Conservation (phyloP, 202 grass and related monocot genomes). For the Musa balbisiana region DNA sequence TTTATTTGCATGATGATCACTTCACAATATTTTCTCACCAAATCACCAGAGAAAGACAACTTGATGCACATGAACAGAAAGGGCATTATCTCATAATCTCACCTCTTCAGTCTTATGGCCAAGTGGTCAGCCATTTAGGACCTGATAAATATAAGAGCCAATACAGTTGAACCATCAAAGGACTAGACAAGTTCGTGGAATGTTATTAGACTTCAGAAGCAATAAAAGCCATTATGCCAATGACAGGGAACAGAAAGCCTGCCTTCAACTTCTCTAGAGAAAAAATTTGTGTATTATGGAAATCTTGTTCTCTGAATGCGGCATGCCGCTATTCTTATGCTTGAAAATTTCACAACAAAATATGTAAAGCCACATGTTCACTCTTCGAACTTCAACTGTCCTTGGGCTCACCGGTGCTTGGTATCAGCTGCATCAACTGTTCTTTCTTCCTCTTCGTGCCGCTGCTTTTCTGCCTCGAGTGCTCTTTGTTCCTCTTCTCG, state of each 20-base stretch:
- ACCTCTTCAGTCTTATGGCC: background rate
- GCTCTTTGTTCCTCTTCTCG: conserved; percentile 51
- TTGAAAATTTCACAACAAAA: background rate
- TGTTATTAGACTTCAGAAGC: background rate
- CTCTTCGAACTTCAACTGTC: background rate
- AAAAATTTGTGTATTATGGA: background rate
- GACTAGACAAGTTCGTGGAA: background rate
- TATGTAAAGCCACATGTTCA: background rate
- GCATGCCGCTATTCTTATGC: background rate
- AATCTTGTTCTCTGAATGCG: background rate
- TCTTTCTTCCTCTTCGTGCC: background rate
- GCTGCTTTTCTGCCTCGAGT: conserved; percentile 45
- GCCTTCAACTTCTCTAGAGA: background rate
- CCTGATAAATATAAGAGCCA: background rate
- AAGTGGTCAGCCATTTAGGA: background rate
- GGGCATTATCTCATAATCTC: background rate
- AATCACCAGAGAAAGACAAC: background rate
- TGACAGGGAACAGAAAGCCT: background rate
- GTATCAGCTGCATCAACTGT: background rate
- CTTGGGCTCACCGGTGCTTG: background rate
- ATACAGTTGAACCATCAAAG: no score
- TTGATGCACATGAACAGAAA: background rate
- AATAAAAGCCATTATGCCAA: background rate
- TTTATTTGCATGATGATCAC: background rate
- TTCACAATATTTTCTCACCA: background rate